Evolutionary conservation across 257 asterid genomes (phyloP).

Genomic region (Henckelia pumila): DNA sequence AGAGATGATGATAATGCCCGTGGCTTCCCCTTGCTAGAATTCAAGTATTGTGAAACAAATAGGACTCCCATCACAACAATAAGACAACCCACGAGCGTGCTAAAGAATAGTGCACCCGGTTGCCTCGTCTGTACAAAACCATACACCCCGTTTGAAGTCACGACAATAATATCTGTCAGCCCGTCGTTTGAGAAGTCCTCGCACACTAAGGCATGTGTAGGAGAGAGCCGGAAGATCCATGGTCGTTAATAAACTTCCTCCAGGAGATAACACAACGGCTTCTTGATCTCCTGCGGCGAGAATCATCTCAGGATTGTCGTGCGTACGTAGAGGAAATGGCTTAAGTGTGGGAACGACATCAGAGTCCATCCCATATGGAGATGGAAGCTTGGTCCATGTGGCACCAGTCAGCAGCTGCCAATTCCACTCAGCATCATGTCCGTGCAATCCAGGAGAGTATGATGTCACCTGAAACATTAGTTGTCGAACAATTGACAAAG

Average conservation of each 20-base stretch:
- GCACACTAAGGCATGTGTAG: conserved; percentile 72
- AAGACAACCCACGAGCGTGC: conserved; percentile 95
- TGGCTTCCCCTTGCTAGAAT: conserved; percentile 78
- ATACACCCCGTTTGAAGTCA: conserved; percentile 78
- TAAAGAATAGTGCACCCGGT: conserved; percentile 96
- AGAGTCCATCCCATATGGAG: conserved; percentile 76
- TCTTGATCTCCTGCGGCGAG: conserved; percentile 98
- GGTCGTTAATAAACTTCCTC: conserved; percentile 63
- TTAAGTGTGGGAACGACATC: conserved; percentile 80
- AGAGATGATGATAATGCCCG: conserved; percentile 36
- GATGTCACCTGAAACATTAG: conserved; percentile 71
- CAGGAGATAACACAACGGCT: conserved; percentile 77
- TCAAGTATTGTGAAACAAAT: conserved; percentile 79
- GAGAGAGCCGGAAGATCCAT: conserved; percentile 86
- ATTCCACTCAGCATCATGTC: conserved; percentile 88
- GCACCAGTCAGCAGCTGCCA: conserved; percentile 93
- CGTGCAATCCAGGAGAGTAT: conserved; percentile 85
- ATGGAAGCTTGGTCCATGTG: conserved; percentile 92
- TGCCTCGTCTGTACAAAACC: conserved; percentile 97
- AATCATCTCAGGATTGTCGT: conserved; percentile 69
- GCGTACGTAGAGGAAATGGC: conserved; percentile 66
- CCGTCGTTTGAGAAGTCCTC: conserved; percentile 92
- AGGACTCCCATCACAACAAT: conserved; percentile 86
- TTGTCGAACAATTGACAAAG: neutral
- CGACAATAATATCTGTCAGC: conserved; percentile 70